Evolutionary conservation across 441 rosid species (phyloP).

Genomic region (Pelargonium citronellum): DNA sequence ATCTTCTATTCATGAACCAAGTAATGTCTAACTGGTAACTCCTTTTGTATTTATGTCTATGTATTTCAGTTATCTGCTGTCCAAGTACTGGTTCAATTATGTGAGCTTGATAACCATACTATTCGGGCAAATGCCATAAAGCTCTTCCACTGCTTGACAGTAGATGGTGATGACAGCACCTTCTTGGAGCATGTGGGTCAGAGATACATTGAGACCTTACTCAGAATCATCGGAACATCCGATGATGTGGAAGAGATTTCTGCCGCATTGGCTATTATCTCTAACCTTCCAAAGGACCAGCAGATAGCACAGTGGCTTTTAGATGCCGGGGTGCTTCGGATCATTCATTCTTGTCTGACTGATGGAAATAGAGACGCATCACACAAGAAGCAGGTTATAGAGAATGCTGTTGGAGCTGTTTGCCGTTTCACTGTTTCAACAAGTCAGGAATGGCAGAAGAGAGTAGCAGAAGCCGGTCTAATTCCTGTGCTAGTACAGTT

Average conservation of each 20-base stretch:
- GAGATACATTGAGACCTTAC: slow-evolving; percentile 28
- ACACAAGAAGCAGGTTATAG: slow-evolving; percentile 17
- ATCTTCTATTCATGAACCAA: neutral
- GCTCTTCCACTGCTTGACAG: slow-evolving; percentile 35
- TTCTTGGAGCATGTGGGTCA: slow-evolving; percentile 31
- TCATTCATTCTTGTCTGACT: slow-evolving; percentile 16
- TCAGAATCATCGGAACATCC: slow-evolving; percentile 21
- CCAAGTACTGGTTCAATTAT: slow-evolving; percentile 37
- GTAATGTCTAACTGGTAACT: neutral
- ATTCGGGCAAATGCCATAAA: slow-evolving; percentile 36
- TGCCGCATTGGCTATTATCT: slow-evolving; percentile 32
- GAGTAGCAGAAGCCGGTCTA: slow-evolving; percentile 26
- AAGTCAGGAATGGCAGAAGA: slow-evolving; percentile 34
- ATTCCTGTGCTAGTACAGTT: slow-evolving; percentile 26
- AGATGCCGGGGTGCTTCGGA: slow-evolving; percentile 27
- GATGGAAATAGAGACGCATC: slow-evolving; percentile 18
- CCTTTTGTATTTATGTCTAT: neutral
- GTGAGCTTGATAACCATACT: slow-evolving; percentile 24
- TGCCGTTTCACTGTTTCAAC: slow-evolving; percentile 31
- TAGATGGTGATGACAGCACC: slow-evolving; percentile 23
- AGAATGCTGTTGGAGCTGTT: slow-evolving; percentile 27
- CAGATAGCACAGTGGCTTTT: slow-evolving; percentile 31
- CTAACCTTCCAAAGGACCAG: slow-evolving; percentile 30
- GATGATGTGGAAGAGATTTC: slow-evolving; percentile 26
- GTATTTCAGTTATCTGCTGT: slow-evolving; percentile 31